Percentiles rank a stretch among this genome's conserved stretches.
phyloP scores from a whole-genome alignment of 441 rosid genomes.

The Melastoma candidum region DNA sequence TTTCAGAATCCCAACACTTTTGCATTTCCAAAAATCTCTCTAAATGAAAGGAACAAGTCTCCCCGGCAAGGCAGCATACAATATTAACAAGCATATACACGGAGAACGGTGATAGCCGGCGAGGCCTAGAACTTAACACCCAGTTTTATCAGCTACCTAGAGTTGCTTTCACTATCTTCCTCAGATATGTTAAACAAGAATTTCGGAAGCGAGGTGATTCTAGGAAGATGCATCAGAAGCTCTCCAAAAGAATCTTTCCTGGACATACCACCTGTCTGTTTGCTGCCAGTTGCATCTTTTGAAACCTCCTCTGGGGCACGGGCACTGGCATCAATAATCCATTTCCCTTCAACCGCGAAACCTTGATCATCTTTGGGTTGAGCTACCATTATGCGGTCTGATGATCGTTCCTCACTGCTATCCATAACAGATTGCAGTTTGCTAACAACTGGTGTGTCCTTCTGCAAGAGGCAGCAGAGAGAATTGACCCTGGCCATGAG shows the following conservation, averaged over 20 bases:
- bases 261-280: constrained; percentile 64
- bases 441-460: constrained; percentile 39
- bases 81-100: constrained; percentile 12
- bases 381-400: constrained; percentile 25
- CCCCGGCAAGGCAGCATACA: constrained; percentile 12
- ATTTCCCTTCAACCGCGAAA: constrained; percentile 22
- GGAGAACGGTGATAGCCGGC: neutral
- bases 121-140: neutral
- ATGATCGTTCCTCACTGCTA: constrained; percentile 19
- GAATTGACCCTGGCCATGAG: constrained; percentile 97
- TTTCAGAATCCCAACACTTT: constrained; percentile 38
- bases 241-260: constrained; percentile 89
- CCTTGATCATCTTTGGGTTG: constrained; percentile 26
- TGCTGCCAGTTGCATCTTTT: constrained; percentile 45
- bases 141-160: constrained; percentile 26
- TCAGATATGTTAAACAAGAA: constrained; percentile 84
- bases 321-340: constrained; percentile 20
- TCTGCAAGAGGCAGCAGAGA: constrained; percentile 86
- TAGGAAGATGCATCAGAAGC: constrained; percentile 79
- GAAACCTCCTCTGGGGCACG: constrained; percentile 29
- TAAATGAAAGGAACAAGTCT: constrained; percentile 10
- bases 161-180: constrained; percentile 48
- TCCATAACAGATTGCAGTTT: constrained; percentile 47
- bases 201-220: constrained; percentile 82
- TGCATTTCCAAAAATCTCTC: constrained; percentile 6